These are phyloP conservation scores for Phaeosphaeriaceae sp. DNA, from an alignment of 2,329 filamentous ascomycete genomes.

Conservation along the genomic window DNA sequence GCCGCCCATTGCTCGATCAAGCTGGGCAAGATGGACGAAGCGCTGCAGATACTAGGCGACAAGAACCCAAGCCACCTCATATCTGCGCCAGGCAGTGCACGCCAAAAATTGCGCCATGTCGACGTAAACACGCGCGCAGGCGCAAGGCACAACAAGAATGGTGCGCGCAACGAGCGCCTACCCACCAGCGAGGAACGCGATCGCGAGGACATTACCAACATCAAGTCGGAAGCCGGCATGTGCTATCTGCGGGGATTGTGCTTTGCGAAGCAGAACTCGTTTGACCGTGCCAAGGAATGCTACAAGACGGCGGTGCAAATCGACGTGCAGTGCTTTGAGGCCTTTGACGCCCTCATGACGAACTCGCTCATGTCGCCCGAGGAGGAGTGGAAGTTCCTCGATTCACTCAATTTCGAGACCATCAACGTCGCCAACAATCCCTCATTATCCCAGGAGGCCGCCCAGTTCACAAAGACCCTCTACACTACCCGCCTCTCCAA, in stretches of 20 bases:
- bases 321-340: slow-evolving; percentile 97
- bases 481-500: slow-evolving; percentile 96
- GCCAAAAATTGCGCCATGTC: slow-evolving; percentile 76
- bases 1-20: slow-evolving; percentile 94
- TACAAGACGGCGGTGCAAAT: slow-evolving; percentile 98
- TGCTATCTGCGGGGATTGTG: slow-evolving; percentile 93
- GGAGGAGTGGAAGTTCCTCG: slow-evolving; percentile 89
- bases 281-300: slow-evolving; percentile 95
- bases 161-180: slow-evolving; percentile 58
- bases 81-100: slow-evolving; percentile 68
- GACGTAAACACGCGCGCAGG: slow-evolving; percentile 62
- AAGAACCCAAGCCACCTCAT: slow-evolving; percentile 93
- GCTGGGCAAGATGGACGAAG: slow-evolving; percentile 88
- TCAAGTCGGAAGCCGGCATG: slow-evolving; percentile 95
- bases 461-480: slow-evolving; percentile 92
- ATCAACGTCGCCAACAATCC: slow-evolving; percentile 72
- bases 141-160: slow-evolving; percentile 52
- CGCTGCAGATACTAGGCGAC: slow-evolving; percentile 84
- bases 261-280: slow-evolving; percentile 96
- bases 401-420: slow-evolving; percentile 88
- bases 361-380: slow-evolving; percentile 90
- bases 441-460: slow-evolving; percentile 80
- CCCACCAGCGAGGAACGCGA: slow-evolving; percentile 69
- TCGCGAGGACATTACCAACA: slow-evolving; percentile 74
- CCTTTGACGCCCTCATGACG: slow-evolving; percentile 96